Conservation (phyloP, 1,284 basidiomycete species). For the Phellopilus nigrolimitatus region DNA sequence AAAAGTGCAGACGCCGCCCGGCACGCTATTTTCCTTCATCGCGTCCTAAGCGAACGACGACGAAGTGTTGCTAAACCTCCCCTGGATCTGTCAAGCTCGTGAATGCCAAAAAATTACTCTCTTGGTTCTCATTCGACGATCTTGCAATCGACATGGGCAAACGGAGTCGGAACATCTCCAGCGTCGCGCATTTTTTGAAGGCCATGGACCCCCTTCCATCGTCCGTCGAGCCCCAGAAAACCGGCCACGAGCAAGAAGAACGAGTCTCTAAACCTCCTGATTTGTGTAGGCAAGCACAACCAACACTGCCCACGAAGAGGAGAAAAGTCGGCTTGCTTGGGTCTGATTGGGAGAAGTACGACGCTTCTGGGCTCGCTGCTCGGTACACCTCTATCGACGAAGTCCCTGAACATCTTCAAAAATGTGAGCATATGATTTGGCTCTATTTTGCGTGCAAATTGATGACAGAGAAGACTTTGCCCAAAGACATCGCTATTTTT, state of each 20-base stretch:
- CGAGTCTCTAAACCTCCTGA: background rate
- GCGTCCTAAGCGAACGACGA: too few relatives aligned
- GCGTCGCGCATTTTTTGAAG: slow-evolving; percentile 12
- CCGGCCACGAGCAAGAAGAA: background rate
- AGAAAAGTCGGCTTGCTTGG: slow-evolving; percentile 31
- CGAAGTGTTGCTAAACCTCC: background rate
- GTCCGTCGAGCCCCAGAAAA: background rate
- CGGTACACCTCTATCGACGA: slow-evolving; percentile 58
- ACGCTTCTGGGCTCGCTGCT: slow-evolving; percentile 68
- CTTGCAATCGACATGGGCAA: slow-evolving; percentile 5
- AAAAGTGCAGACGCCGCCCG: too few relatives aligned
- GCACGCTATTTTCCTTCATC: too few relatives aligned
- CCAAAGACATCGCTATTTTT: slow-evolving; percentile 80
- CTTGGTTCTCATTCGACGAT: background rate
- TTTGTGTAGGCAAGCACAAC: too few relatives aligned
- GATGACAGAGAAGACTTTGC: slow-evolving; percentile 60
- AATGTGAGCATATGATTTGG: slow-evolving; percentile 55
- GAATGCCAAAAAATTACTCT: background rate
- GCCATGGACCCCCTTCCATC: background rate
- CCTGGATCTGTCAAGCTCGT: background rate
- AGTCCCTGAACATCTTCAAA: slow-evolving; percentile 72
- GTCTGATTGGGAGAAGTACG: slow-evolving; percentile 41
- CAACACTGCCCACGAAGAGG: slow-evolving; percentile 29
- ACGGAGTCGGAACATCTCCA: slow-evolving; percentile 4
- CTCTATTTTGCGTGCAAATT: slow-evolving; percentile 9